These are phyloP conservation scores for Scleromitrula shiraiana DNA, from an alignment of 2,329 filamentous ascomycete genomes.

Conservation along the genomic window DNA sequence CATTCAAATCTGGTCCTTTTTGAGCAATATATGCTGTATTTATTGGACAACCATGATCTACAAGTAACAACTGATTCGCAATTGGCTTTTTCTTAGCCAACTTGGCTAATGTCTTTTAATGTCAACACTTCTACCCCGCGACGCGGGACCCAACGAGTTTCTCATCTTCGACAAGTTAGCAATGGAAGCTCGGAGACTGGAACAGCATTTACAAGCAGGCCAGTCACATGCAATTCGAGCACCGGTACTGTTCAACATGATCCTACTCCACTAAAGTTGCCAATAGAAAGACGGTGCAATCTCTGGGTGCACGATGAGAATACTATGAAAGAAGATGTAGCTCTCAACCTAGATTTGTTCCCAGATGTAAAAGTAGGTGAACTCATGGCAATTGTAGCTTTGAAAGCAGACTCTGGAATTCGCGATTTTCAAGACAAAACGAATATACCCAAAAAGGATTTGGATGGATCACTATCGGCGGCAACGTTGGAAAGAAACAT, in stretches of 20 bases:
- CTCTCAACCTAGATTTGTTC: conserved; percentile 68
- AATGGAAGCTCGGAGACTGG: conserved; percentile 23
- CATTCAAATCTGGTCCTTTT: too few relatives aligned
- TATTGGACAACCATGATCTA: conserved; percentile 17
- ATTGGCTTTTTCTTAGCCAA: conserved; percentile 9
- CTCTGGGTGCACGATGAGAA: conserved; percentile 50
- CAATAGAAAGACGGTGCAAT: conserved; percentile 25
- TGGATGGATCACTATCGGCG: conserved; percentile 6
- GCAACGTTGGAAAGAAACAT: not conserved
- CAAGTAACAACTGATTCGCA: not conserved
- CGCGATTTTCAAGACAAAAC: conserved; percentile 38
- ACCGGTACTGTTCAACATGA: conserved; percentile 21
- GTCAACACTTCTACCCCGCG: conserved; percentile 22
- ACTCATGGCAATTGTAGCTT: conserved; percentile 63
- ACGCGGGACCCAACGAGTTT: conserved; percentile 22
- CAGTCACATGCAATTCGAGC: conserved; percentile 20
- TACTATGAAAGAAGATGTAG: conserved; percentile 68
- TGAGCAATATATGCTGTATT: too few relatives aligned
- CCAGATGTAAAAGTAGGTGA: conserved; percentile 57
- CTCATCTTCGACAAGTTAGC: conserved; percentile 28
- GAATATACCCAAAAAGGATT: conserved; percentile 19
- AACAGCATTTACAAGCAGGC: conserved; percentile 17
- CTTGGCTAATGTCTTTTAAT: conserved; percentile 18
- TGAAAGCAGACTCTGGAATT: conserved; percentile 42
- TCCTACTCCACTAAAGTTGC: conserved; percentile 12